Evolutionary conservation across 768 basidiomycete genomes (phyloP), one percentile per base, ranked within the genome.

Genomic region (Phlebiopsis flavidoalba): DNA sequence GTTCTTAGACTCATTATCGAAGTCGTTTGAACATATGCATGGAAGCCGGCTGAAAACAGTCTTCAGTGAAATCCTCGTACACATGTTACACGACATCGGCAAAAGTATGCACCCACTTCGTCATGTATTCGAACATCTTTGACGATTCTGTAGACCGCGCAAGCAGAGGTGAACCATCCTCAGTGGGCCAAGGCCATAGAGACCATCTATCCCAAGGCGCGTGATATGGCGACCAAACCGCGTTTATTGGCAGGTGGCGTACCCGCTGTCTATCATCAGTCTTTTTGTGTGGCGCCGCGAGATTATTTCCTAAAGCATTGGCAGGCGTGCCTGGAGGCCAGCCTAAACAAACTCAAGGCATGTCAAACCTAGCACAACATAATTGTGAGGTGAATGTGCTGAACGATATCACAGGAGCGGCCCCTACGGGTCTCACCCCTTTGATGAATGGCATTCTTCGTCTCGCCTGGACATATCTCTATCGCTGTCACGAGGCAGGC

Each of bases 111-210:
- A 3, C 19, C 19, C 19, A 3, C 40, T 17, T 43, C 2, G 40
- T 43, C 4, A 4, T 43, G 6, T 31, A 31, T 31, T 31, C n/a
- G 6, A 49, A 49, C 17, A 2, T 60, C 17, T 57, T 58, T 67
- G 51, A 60, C 53, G 3, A 47, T 46, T 58, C 43, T 40, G 22
- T 57, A 95, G 91, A 95, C 89, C 43, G 95, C 93, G 0, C 93
- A 95, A 75, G 95, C 93, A 6, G 95, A 98, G 75, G 94, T 95
- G 53, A 97, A 97, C 67, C 89, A 95, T 71, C 95, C 95, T 0
- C 81, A 90, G 65, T 98, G 95, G 95, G 92, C 88, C 5, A 93
- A 92, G 70, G 94, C 95, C 0, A 89, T 95, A 33, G 89, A 94
- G 70, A 76, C 81, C 12, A 91, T 95, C 36, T 87, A 86, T 70